Conservation (phyloP, 768 basidiomycete genomes). For the Butyriboletus loyo region DNA sequence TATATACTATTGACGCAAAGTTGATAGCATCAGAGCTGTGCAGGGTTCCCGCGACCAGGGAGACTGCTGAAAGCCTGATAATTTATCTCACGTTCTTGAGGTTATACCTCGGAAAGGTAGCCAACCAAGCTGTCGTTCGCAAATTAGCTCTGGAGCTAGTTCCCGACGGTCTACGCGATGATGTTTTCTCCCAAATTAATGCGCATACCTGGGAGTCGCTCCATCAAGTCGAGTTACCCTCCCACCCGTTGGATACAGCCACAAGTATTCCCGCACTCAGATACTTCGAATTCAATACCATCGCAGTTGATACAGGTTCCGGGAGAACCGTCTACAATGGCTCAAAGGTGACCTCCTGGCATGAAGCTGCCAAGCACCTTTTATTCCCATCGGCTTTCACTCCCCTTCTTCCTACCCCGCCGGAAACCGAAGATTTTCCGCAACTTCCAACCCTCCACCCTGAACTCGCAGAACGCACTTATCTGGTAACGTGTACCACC, state of each 20-base stretch:
- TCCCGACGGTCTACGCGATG: conserved; percentile 44
- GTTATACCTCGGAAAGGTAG: conserved; percentile 71
- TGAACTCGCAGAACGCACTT: conserved; percentile 85
- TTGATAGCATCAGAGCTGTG: conserved; percentile 39
- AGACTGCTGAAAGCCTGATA: conserved; percentile 52
- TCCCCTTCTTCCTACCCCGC: conserved; percentile 38
- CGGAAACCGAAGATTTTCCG: conserved; percentile 41
- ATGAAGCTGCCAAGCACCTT: conserved; percentile 84
- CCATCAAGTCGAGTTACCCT: conserved; percentile 48
- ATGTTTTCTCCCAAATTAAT: conserved; percentile 47
- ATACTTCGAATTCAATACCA: conserved; percentile 69
- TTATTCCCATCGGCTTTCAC: conserved; percentile 83
- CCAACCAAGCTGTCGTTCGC: conserved; percentile 49
- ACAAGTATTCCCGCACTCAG: conserved; percentile 40
- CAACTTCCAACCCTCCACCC: conserved; percentile 78
- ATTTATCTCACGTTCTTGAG: conserved; percentile 81
- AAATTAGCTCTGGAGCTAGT: conserved; percentile 49
- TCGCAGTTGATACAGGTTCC: conserved; percentile 59
- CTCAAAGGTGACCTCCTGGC: conserved; percentile 66
- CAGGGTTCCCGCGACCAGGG: conserved; percentile 33
- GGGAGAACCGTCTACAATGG: conserved; percentile 60
- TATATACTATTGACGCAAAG: conserved; percentile 61
- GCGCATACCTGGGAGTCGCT: conserved; percentile 66
- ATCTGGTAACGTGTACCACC: conserved; percentile 89
- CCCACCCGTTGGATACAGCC: conserved; percentile 17